phyloP scores from a whole-genome alignment of 306 rosid genomes.

The Lotus japonicus region DNA sequence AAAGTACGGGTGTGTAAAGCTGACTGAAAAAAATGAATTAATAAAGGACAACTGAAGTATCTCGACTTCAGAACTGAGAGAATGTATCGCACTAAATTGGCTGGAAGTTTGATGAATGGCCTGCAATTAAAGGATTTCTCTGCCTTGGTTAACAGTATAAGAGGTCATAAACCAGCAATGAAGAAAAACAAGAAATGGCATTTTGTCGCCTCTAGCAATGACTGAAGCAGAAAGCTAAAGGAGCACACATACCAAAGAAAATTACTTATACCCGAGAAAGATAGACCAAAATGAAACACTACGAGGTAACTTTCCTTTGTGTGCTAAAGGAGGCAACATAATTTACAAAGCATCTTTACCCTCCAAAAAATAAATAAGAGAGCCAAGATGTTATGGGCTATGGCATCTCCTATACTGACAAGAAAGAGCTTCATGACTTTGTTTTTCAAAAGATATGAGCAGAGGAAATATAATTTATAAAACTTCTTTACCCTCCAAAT shows the following conservation, averaged over 20 bases:
- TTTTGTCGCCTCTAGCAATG: neutral
- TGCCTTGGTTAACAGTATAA: slow-evolving; percentile 19
- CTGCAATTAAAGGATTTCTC: slow-evolving; percentile 42
- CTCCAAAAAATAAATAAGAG: neutral
- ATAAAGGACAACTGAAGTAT: slow-evolving; percentile 41
- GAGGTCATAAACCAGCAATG: slow-evolving; percentile 10
- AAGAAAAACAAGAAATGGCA: too few species aligned
- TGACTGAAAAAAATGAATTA: slow-evolving; percentile 48
- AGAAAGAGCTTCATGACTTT: neutral
- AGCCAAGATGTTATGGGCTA: neutral
- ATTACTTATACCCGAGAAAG: neutral
- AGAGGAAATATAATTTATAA: neutral
- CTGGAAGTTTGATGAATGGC: slow-evolving; percentile 70
- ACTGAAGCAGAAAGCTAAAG: slow-evolving; percentile 21
- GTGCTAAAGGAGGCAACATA: neutral
- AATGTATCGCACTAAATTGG: slow-evolving; percentile 41
- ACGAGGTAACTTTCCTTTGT: neutral
- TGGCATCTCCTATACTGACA: slow-evolving; percentile 5
- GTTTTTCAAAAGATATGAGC: slow-evolving; percentile 9
- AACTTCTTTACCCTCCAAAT: neutral
- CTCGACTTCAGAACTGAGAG: slow-evolving; percentile 41
- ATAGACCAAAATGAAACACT: neutral
- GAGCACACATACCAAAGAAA: slow-evolving; percentile 3
- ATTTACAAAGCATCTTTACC: neutral
- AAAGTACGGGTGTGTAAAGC: slow-evolving; percentile 63